A percentile compares a stretch with the other conserved stretches of the same genome.
phyloP scores from a whole-genome alignment of 106 monocot genomes.

The Allium fistulosum region DNA sequence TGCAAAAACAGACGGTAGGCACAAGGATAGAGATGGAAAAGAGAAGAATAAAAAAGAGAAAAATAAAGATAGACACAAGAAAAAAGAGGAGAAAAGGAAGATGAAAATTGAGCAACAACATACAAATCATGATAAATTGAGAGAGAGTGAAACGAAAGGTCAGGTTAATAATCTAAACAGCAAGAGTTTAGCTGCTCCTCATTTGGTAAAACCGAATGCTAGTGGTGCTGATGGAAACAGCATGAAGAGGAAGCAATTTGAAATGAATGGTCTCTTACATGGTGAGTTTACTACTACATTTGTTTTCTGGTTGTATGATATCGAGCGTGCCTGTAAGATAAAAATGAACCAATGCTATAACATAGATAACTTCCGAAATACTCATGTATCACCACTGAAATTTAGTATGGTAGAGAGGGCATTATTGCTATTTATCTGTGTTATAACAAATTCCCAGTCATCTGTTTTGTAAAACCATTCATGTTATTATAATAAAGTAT shows the following conservation, averaged over 20 bases:
- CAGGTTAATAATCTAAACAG: constrained; percentile 15
- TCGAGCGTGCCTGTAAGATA: too few species aligned
- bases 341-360: too few species aligned
- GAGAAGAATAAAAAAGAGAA: constrained; percentile 27
- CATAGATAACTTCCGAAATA: too few species aligned
- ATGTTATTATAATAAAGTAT: too few species aligned
- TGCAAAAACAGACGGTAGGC: constrained; percentile 16
- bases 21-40: constrained; percentile 16
- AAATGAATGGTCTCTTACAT: constrained; percentile 52
- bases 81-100: constrained; percentile 29
- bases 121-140: constrained; percentile 24
- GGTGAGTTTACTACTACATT: constrained; percentile 31
- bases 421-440: too few species aligned
- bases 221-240: constrained; percentile 21
- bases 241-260: constrained; percentile 43
- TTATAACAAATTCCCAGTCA: too few species aligned
- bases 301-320: neutral
- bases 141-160: constrained; percentile 19
- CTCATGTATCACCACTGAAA: too few species aligned
- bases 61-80: constrained; percentile 26
- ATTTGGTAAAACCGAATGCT: constrained; percentile 8
- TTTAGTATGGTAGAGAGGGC: too few species aligned
- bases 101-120: constrained; percentile 20
- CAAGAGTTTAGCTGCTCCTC: constrained; percentile 22
- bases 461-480: too few species aligned